Evolutionary conservation across 2,329 filamentous ascomycete species (phyloP), one percentile per base, ranked within the genome.

Genomic region (Sarocladiaceae sp.): DNA sequence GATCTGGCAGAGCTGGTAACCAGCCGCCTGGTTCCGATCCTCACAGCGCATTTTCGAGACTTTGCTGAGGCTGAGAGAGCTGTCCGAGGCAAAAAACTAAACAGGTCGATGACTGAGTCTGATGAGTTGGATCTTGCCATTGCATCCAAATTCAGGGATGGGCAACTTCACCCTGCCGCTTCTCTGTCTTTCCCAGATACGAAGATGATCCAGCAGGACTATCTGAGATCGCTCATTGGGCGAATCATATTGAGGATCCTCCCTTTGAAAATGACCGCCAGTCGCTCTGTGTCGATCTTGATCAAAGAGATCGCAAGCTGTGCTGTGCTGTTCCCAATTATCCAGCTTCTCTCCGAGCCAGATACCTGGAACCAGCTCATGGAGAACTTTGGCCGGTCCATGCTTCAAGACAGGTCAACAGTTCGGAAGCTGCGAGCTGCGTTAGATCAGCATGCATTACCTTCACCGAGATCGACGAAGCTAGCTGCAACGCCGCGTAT

Each of bases 311-410:
- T 98, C 48, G 80, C 96, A n/a, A 76, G 88, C 18, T 96, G 93
- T 62, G 88, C 88, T n/a, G 83, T 98, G 31, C 69, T 98, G 29
- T 82, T 81, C 33, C 93, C 93, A 1, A 69, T 94, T 18, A 74
- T 96, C 58, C 81, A 84, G 55, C 70, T 89, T 49, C 69, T 98
- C 15, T 80, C 87, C 4, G 91, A 98, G 54, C 90, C 94, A 1
- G 94, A 98, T 66, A 95, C 85, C 7, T 98, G 91, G 91, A 97
- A 98, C 57, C 90, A 96, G 62, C 65, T 95, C 48, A 88, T 97
- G 74, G 91, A 97, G 63, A 90, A 83, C 45, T 88, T 83, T 63
- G 85, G 89, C 15, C 82, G 87, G 41, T 84, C 85, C 20, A 84
- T 95, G 69, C 73, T 98, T 33, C 93, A 97, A 62, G 94, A 98